phyloP scores from a whole-genome alignment of 495 filamentous ascomycete species.

The Chaetomium tenue region DNA sequence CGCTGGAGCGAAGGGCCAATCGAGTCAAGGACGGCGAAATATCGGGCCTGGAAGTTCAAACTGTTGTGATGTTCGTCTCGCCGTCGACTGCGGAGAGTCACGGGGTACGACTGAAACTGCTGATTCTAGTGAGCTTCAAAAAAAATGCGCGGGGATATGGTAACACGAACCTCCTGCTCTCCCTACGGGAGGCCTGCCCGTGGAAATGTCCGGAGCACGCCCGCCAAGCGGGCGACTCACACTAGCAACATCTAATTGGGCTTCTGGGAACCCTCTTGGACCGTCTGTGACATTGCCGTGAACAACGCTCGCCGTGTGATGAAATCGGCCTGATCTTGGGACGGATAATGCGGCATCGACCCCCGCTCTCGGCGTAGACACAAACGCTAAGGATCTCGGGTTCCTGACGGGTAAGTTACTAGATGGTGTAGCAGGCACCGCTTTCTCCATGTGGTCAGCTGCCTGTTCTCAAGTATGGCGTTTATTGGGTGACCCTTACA shows the following conservation, averaged over 20 bases:
- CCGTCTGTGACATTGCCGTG: background rate
- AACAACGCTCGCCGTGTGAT: background rate
- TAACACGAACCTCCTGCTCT: background rate
- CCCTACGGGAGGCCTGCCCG: background rate
- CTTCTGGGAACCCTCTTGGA: background rate
- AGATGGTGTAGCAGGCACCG: constrained; percentile 13
- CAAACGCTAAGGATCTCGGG: constrained; percentile 6
- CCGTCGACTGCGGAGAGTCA: background rate
- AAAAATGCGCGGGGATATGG: background rate
- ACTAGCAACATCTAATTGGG: background rate
- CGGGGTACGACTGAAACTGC: background rate
- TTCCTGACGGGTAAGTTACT: constrained; percentile 4
- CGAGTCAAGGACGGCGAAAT: constrained; percentile 1
- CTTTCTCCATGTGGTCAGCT: background rate
- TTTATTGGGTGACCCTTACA: constrained; percentile 4
- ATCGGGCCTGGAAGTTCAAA: constrained; percentile 4
- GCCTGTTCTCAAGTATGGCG: too few relatives aligned
- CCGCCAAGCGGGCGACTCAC: background rate
- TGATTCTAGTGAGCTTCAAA: background rate
- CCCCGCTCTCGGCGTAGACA: constrained; percentile 10
- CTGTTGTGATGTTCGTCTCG: background rate
- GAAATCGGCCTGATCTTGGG: constrained; percentile 12
- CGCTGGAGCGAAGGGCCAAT: background rate
- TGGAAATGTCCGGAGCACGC: background rate
- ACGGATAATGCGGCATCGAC: background rate